A percentile compares a stretch with the other conserved stretches of the same genome.
Conservation (phyloP, 169 alveolate species). For the Plasmodium adleri region DNA sequence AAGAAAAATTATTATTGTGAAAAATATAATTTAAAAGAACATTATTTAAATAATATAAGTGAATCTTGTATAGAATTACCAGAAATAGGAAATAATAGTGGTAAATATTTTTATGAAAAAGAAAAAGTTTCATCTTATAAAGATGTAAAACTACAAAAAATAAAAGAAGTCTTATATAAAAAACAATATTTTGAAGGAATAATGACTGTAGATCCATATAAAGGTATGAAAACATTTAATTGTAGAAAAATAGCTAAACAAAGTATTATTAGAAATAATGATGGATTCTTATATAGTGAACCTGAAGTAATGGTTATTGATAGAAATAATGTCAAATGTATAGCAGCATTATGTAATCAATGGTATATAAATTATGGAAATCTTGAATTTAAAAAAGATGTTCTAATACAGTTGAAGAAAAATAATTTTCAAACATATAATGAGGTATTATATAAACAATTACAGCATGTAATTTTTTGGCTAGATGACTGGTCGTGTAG, state of each 20-base stretch:
- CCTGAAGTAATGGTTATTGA: constrained; percentile 97
- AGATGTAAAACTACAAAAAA: constrained; percentile 94
- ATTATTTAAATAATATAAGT: constrained; percentile 90
- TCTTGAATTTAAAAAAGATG: constrained; percentile 94
- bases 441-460: constrained; percentile 89
- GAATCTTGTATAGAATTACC: constrained; percentile 95
- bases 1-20: constrained; percentile 88
- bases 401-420: constrained; percentile 90
- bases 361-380: constrained; percentile 99
- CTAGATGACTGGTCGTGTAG: constrained; percentile 98
- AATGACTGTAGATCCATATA: constrained; percentile 93
- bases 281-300: constrained; percentile 94
- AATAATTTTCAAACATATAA: constrained; percentile 83
- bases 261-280: constrained; percentile 79
- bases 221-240: constrained; percentile 91
- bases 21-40: constrained; percentile 83
- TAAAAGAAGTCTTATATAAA: constrained; percentile 96
- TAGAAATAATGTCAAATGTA: constrained; percentile 97
- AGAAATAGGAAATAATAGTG: constrained; percentile 87
- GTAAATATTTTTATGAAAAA: constrained; percentile 84
- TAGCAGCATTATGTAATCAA: constrained; percentile 96
- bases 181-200: constrained; percentile 98
- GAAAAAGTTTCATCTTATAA: constrained; percentile 92
- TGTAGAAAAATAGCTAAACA: constrained; percentile 86
- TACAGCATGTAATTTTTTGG: constrained; percentile 92